Evolutionary conservation across 192 early-diverging fungal genomes (phyloP), one percentile per base, ranked within the genome.

Genomic region (Cetraspora pellucida): DNA sequence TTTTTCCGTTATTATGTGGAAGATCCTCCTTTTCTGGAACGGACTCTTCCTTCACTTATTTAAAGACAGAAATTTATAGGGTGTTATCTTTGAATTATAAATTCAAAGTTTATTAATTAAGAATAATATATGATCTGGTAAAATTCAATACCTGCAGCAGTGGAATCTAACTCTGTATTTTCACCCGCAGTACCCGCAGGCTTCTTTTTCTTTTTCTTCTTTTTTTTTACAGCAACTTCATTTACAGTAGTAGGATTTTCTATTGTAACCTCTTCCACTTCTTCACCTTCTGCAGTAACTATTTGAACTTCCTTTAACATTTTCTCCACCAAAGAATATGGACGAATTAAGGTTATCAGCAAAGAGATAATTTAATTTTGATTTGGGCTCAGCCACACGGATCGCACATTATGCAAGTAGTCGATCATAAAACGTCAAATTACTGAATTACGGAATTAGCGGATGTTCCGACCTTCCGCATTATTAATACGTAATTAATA

Each of bases 141-240:
- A 17, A 52, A 17, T 4, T 17, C 50, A 52, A 52, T 52, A 52
- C 11, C 50, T 17, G 11, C 19, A 52, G 9, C 50, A 52, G 5
- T 52, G 19, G 50, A 17, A 10, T 52, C 3, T 17, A 19, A 3
- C 11, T 52, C 19, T 16, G 50, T 13, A 54, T 13, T 54, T 19
- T n/a, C 11, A 49, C 16, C 16, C 10, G 47, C 47, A 2, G 47
- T 49, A n/a, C 16, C 16, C 4, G 50, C 19, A 19, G 13, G 2
- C 31, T 65, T 65, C 19, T 65, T 65, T 10, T 65, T 65, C 19
- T 65, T 65, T n/a, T 65, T 65, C 31, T 65, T 65, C 19, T 65
- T 65, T 43, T 65, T 65, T 65, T 27, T 65, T 21, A 2, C 19
- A 21, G 37, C 37, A 9, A 16, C 30, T 0, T 31, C 30, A 44